Percentiles rank a stretch among this genome's conserved stretches.
phyloP scores from a whole-genome alignment of 495 filamentous ascomycete genomes.

The Tuber calosporum region DNA sequence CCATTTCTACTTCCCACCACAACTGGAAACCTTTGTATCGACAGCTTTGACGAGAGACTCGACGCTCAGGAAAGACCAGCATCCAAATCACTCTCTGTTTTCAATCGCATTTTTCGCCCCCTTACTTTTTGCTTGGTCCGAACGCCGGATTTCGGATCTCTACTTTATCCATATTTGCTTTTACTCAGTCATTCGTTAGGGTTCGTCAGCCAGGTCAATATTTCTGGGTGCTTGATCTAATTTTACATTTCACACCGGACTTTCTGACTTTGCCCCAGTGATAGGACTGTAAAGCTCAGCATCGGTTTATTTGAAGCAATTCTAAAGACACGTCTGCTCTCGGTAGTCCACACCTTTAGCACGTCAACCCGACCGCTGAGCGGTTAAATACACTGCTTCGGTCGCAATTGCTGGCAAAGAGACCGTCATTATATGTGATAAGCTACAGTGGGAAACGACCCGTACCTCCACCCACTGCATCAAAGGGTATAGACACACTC shows the following conservation, averaged over 20 bases:
- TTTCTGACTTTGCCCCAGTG: slow-evolving; percentile 17
- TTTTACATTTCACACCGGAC: slow-evolving; percentile 14
- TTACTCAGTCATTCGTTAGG: slow-evolving; percentile 24
- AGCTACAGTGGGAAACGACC: slow-evolving; percentile 5
- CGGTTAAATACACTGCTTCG: slow-evolving; percentile 27
- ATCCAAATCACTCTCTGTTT: slow-evolving; percentile 8
- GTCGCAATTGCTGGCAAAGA: slow-evolving; percentile 16
- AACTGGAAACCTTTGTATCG: slow-evolving; percentile 18
- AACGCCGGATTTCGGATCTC: slow-evolving; percentile 8
- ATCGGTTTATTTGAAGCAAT: slow-evolving; percentile 8
- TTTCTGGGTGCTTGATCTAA: slow-evolving; percentile 24
- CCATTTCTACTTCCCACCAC: slow-evolving; percentile 27
- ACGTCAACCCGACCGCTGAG: slow-evolving; percentile 28
- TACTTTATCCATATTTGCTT: slow-evolving; percentile 8
- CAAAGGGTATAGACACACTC: slow-evolving; percentile 24
- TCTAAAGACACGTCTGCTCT: slow-evolving; percentile 9
- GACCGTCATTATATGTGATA: neutral
- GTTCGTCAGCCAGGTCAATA: slow-evolving; percentile 17
- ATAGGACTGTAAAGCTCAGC: slow-evolving; percentile 13
- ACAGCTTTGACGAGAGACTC: slow-evolving; percentile 8
- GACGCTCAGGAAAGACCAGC: neutral
- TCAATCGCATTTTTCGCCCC: slow-evolving; percentile 1
- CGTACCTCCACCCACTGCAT: neutral
- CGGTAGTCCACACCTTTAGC: slow-evolving; percentile 14
- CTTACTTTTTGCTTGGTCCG: slow-evolving; percentile 9